Conservation (phyloP, 2,329 filamentous ascomycete genomes). For the Trichoderma oligosporum region DNA sequence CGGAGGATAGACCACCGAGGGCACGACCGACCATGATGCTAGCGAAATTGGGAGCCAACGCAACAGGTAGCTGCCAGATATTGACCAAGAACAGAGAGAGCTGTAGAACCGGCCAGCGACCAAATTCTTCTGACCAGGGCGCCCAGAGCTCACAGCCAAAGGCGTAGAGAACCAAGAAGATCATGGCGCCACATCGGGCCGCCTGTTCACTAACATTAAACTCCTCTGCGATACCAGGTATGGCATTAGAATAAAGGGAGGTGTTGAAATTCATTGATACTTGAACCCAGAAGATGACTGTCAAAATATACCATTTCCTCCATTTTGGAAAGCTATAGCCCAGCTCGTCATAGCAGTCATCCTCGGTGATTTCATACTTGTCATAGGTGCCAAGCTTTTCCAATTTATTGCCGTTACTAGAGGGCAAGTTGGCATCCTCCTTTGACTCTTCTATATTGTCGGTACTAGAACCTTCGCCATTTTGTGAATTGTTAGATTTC, state of each 20-base stretch:
- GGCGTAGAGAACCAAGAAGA: slow-evolving; percentile 76
- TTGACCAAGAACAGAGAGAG: slow-evolving; percentile 71
- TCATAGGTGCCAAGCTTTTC: slow-evolving; percentile 39
- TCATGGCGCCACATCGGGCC: slow-evolving; percentile 68
- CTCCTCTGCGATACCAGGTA: slow-evolving; percentile 61
- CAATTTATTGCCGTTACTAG: slow-evolving; percentile 31
- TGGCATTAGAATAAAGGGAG: slow-evolving; percentile 67
- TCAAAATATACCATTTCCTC: slow-evolving; percentile 71
- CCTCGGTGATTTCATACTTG: slow-evolving; percentile 47
- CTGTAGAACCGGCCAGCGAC: slow-evolving; percentile 72
- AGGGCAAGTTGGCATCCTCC: slow-evolving; percentile 26
- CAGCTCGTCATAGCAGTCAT: slow-evolving; percentile 63
- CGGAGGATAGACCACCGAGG: slow-evolving; percentile 66
- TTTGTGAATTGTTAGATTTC: slow-evolving; percentile 28
- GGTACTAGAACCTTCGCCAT: slow-evolving; percentile 15
- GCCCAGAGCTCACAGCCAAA: slow-evolving; percentile 89
- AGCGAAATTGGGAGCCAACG: slow-evolving; percentile 68
- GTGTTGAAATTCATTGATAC: slow-evolving; percentile 79
- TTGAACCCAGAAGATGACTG: slow-evolving; percentile 70
- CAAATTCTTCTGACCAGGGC: slow-evolving; percentile 80
- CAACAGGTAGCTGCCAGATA: slow-evolving; percentile 70
- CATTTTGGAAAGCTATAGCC: slow-evolving; percentile 57
- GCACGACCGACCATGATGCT: slow-evolving; percentile 67
- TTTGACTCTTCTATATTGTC: slow-evolving; percentile 19
- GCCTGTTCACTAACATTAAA: slow-evolving; percentile 66